A percentile compares a stretch with the other conserved stretches of the same genome.
Evolutionary conservation across 2,329 filamentous ascomycete genomes (phyloP).

Genomic region (Anthostomella pinea): DNA sequence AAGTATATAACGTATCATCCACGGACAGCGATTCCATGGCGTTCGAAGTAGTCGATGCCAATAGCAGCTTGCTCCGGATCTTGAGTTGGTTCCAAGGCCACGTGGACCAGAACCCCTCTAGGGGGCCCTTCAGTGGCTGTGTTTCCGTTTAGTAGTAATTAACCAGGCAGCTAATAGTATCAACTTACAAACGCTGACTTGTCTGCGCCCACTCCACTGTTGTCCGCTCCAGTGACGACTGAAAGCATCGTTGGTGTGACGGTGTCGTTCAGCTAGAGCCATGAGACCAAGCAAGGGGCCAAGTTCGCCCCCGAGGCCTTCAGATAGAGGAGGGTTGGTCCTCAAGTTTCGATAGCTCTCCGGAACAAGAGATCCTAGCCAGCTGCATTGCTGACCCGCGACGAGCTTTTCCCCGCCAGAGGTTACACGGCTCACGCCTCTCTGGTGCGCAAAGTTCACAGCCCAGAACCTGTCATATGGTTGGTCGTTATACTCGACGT

Average conservation of each 20-base stretch:
- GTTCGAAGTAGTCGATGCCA: conserved; percentile 10
- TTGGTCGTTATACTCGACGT: not conserved
- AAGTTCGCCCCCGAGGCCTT: conserved; percentile 14
- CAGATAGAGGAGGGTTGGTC: not conserved
- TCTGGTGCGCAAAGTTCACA: conserved; percentile 4
- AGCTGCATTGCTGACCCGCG: conserved; percentile 9
- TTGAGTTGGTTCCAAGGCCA: conserved; percentile 10
- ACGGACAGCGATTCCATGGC: not conserved
- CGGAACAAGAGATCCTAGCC: conserved; percentile 17
- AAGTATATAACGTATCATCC: conserved; percentile 1
- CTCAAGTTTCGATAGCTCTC: conserved; percentile 8
- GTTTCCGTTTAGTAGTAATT: no score
- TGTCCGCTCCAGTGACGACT: conserved; percentile 3
- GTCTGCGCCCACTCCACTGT: conserved; percentile 2
- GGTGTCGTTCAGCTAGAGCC: conserved; percentile 12
- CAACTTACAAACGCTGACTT: conserved; percentile 2
- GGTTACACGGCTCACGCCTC: conserved; percentile 6
- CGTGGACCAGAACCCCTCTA: conserved; percentile 15
- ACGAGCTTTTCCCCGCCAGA: conserved; percentile 5
- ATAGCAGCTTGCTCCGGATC: conserved; percentile 1
- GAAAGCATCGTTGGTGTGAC: conserved; percentile 13
- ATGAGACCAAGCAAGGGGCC: conserved; percentile 16
- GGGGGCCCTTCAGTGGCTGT: conserved; percentile 1
- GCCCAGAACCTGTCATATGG: conserved; percentile 2
- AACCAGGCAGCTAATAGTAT: no score